A percentile compares a stretch with the other conserved stretches of the same genome.
These are phyloP conservation scores for Candida krabiensis DNA, from an alignment of 805 yeast genomes.

Conservation along the genomic window DNA sequence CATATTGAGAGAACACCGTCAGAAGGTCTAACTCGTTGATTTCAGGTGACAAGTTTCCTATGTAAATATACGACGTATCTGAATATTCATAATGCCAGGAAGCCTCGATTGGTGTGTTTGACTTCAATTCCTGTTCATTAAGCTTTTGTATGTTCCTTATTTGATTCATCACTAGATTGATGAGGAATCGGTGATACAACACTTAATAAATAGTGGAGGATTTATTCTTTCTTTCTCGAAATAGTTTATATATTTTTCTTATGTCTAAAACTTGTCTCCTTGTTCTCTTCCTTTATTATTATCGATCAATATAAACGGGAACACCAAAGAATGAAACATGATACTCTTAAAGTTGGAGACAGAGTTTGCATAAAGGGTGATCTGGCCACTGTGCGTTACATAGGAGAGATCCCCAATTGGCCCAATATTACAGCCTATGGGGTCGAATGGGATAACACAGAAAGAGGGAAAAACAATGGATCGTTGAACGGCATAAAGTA, in stretches of 20 bases:
- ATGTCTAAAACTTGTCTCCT: no score
- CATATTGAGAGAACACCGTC: constrained; percentile 83
- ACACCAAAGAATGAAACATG: no score
- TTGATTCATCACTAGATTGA: constrained; percentile 25
- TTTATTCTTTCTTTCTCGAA: neutral
- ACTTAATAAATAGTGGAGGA: no score
- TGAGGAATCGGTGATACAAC: no score
- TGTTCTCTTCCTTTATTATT: no score
- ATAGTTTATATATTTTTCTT: no score
- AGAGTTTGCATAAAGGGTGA: constrained; percentile 42
- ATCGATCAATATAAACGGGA: no score
- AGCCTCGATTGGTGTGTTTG: constrained; percentile 54
- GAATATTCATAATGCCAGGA: constrained; percentile 90
- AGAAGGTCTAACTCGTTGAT: constrained; percentile 75
- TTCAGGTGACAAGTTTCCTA: constrained; percentile 69
- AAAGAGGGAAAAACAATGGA: constrained; percentile 77
- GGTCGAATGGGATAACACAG: constrained; percentile 79
- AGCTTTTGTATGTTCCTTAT: constrained; percentile 46
- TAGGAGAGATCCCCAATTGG: constrained; percentile 70
- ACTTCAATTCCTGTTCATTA: constrained; percentile 66
- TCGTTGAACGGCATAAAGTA: constrained; percentile 50
- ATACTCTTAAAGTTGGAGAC: no score
- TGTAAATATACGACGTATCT: constrained; percentile 73
- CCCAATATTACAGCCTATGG: constrained; percentile 58
- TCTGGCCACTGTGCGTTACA: constrained; percentile 60